Base-by-base conservation (phyloP, 768 basidiomycete species). In the Pleurotus tuber-regium region DNA sequence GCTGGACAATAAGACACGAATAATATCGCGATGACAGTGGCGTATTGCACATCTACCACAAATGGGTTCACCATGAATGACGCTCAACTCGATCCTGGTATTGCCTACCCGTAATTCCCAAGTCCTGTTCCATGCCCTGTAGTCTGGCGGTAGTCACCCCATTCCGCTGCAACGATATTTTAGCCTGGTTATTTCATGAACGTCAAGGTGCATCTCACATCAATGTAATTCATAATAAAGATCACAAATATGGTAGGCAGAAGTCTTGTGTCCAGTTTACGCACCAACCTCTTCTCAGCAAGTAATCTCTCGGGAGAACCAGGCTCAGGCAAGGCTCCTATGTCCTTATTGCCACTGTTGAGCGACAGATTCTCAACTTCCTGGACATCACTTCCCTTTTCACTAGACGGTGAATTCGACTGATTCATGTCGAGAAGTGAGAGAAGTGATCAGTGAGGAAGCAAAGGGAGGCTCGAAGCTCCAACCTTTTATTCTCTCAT, bases 191-290 rank as follows among this genome's bases (percentile, higher is more conserved):
- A 16, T 4, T 18, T n/a, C 30, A 24, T 28, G 39, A 40, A 35
- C 5, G 9, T 19, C 29, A 4, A 25, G 11, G 10, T 44, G 25
- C 23, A 5, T 61, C 70, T 54, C 53, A 85, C 84, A 62, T 85
- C 83, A 53, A 86, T 83, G 56, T 82, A 84, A 56, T 86, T 86
- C 79, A 85, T 78, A 53, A 86, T 74, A 56, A 68, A 84, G 28
- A 86, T 81, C 47, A 83, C 47, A 16, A 82, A 67, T 31, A 86
- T 75, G 0, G 79, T 78, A 0, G 81, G 80, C 41, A 87, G 59
- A 3, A 86, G 63, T 29, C 83, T 70, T 54, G 57, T 63, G 56
- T 86, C 85, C 41, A 87, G 70, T 54, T 76, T 80, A 33, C 79
- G 70, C 12, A 83, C 73, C 12, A 87, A 75, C 50, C 59, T 68